Evolutionary conservation across 768 basidiomycete genomes (phyloP).

Genomic region (Auriscalpium microsporum): DNA sequence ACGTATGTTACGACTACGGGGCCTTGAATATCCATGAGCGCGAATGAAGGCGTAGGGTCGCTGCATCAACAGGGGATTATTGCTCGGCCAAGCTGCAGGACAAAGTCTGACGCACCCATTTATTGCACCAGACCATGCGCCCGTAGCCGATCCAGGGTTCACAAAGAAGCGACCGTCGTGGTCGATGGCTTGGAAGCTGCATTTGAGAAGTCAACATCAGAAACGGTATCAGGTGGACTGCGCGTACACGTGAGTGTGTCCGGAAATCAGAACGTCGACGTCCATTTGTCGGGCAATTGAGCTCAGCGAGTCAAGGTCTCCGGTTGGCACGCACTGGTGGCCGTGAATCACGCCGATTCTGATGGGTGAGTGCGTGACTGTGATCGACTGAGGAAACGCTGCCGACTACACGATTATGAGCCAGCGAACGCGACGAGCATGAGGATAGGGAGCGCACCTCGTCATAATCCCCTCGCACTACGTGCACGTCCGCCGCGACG

Average conservation of each 20-base stretch:
- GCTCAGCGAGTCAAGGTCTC: slow-evolving; percentile 84
- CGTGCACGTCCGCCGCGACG: slow-evolving; percentile 87
- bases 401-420: slow-evolving; percentile 35
- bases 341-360: slow-evolving; percentile 91
- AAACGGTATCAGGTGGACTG: background rate
- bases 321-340: slow-evolving; percentile 87
- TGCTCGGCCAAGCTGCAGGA: background rate
- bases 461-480: slow-evolving; percentile 92
- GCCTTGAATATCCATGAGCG: slow-evolving; percentile 96
- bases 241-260: slow-evolving; percentile 87
- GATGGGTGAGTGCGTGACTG: slow-evolving; percentile 76
- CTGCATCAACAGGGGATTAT: slow-evolving; percentile 28
- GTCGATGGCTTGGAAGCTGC: slow-evolving; percentile 89
- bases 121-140: slow-evolving; percentile 80
- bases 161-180: slow-evolving; percentile 89
- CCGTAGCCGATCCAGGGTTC: slow-evolving; percentile 92
- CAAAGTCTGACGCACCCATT: slow-evolving; percentile 40
- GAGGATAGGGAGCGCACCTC: slow-evolving; percentile 47
- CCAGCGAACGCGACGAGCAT: background rate
- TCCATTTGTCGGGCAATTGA: slow-evolving; percentile 93
- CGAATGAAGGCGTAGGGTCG: slow-evolving; percentile 88
- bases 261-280: slow-evolving; percentile 89
- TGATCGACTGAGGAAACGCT: slow-evolving; percentile 70
- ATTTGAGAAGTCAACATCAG: background rate
- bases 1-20: slow-evolving; percentile 96